These are phyloP conservation scores for Durusdinium trenchii DNA, from an alignment of 73 alveolate genomes.

Conservation along the genomic window DNA sequence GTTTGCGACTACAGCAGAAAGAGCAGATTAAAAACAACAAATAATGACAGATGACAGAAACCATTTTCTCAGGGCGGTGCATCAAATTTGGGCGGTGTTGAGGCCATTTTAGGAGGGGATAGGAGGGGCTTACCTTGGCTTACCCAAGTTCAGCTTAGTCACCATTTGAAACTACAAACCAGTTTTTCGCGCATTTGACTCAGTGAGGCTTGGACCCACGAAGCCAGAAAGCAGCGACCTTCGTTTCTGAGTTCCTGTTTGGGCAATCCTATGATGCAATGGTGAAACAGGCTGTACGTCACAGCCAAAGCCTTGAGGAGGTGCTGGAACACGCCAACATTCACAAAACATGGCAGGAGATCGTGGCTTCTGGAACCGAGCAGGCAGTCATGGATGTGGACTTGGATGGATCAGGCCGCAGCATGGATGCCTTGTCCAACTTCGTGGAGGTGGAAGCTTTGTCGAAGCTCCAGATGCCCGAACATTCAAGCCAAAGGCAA, in stretches of 20 bases:
- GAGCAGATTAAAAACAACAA: no score
- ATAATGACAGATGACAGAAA: no score
- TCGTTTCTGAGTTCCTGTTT: not conserved
- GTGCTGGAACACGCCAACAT: not conserved
- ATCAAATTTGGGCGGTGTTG: no score
- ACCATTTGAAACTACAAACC: no score
- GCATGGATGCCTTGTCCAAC: not conserved
- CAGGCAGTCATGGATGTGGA: not conserved
- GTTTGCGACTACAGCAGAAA: no score
- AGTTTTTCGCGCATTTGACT: no score
- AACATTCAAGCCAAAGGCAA: not conserved
- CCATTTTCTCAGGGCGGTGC: no score
- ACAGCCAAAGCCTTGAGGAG: not conserved
- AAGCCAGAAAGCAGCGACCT: not conserved
- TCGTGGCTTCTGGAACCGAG: not conserved
- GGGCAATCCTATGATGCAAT: not conserved
- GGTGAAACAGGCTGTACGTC: constrained; percentile 12
- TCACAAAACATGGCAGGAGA: not conserved
- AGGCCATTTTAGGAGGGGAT: no score
- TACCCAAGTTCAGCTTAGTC: no score
- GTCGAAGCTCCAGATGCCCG: not conserved
- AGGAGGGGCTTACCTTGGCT: no score
- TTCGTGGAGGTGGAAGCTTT: not conserved
- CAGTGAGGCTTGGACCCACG: constrained; percentile 1
- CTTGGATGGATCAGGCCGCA: not conserved